Conservation (phyloP, 495 filamentous ascomycete species). For the Penicillium herquei region DNA sequence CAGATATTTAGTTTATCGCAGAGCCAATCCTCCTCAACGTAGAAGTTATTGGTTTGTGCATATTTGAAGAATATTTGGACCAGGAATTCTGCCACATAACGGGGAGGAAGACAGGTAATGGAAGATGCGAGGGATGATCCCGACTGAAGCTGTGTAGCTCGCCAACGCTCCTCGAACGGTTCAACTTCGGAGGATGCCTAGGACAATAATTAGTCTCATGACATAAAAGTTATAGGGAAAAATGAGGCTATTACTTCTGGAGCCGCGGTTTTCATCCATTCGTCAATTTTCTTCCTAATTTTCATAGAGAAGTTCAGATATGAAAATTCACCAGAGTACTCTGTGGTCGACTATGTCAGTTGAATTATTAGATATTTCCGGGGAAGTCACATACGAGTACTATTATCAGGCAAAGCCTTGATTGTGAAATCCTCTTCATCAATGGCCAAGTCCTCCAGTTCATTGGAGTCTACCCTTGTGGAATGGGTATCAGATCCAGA, state of each 20-base stretch:
- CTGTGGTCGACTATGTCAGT: conserved; percentile 19
- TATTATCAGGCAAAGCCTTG: conserved; percentile 47
- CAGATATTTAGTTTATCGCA: conserved; percentile 43
- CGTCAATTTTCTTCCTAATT: conserved; percentile 48
- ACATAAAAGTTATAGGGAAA: no score
- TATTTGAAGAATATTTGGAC: conserved; percentile 54
- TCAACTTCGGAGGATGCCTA: conserved; percentile 41
- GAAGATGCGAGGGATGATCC: conserved; percentile 40
- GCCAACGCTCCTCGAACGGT: conserved; percentile 49
- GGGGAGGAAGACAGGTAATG: conserved; percentile 48
- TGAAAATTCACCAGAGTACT: conserved; percentile 54
- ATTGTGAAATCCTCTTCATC: conserved; percentile 48
- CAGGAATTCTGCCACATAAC: conserved; percentile 51
- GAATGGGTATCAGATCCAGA: conserved; percentile 37
- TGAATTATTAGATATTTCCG: not conserved
- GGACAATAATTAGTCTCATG: not conserved
- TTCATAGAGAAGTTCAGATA: conserved; percentile 53
- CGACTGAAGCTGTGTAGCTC: conserved; percentile 49
- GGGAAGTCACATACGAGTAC: conserved; percentile 35
- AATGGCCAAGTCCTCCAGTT: conserved; percentile 44
- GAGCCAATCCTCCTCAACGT: conserved; percentile 51
- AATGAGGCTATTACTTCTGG: conserved; percentile 31
- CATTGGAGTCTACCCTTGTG: conserved; percentile 35
- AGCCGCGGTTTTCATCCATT: conserved; percentile 45
- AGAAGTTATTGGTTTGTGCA: conserved; percentile 53